Evolutionary conservation across 1,284 basidiomycete genomes (phyloP).

Genomic region (Takashimella tepidaria): DNA sequence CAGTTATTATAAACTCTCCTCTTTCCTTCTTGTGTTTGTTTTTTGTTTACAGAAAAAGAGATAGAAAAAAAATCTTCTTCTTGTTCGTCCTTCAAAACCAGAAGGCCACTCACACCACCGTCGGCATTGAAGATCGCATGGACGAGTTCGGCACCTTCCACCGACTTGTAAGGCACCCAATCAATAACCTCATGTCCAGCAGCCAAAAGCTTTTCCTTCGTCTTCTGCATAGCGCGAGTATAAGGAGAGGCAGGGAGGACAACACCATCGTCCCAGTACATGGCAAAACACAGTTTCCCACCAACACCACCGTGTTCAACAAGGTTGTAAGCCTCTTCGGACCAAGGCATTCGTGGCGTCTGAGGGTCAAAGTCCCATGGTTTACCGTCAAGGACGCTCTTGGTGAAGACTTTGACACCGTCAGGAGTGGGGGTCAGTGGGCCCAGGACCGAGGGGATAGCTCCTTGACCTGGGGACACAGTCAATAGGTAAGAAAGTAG

Average conservation of each 20-base stretch:
- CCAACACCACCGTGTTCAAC: conserved; percentile 17
- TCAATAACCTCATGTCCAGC: conserved; percentile 54
- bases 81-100: no score
- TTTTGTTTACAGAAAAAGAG: no score
- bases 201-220: conserved; percentile 50
- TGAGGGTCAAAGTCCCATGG: conserved; percentile 66
- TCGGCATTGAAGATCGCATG: conserved; percentile 18
- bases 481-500: conserved; percentile 52
- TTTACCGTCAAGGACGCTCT: conserved; percentile 49
- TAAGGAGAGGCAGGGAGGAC: conserved; percentile 58
- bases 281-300: conserved; percentile 52
- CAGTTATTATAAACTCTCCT: background rate
- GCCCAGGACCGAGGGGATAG: conserved; percentile 63
- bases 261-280: conserved; percentile 57
- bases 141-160: conserved; percentile 30
- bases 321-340: conserved; percentile 26
- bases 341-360: conserved; percentile 57
- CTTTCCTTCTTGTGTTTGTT: background rate
- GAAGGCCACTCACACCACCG: conserved; percentile 18
- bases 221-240: conserved; percentile 50
- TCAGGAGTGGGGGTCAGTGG: conserved; percentile 59
- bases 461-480: conserved; percentile 63
- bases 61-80: no score
- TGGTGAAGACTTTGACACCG: conserved; percentile 60
- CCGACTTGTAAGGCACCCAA: conserved; percentile 52